Conservation (phyloP, 176 grass and related monocot genomes). For the Rhynchospora breviuscula region DNA sequence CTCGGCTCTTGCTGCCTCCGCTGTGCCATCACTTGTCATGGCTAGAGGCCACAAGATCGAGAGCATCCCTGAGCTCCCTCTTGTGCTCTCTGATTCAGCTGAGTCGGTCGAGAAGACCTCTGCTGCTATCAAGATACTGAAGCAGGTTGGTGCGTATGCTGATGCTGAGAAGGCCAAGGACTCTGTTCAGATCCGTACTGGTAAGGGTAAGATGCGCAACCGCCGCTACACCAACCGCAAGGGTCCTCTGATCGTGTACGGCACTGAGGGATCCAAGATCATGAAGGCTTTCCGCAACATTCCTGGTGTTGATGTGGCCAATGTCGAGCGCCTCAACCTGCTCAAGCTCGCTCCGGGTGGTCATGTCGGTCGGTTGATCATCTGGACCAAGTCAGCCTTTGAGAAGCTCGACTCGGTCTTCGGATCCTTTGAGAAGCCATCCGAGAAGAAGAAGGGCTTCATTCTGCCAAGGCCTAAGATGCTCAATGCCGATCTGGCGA, state of each 20-base stretch:
- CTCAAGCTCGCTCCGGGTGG: constrained; percentile 67
- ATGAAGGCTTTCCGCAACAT: constrained; percentile 92
- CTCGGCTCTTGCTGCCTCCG: constrained; percentile 61
- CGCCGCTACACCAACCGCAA: constrained; percentile 70
- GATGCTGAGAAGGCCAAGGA: constrained; percentile 86
- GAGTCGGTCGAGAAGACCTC: constrained; percentile 82
- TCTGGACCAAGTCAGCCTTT: constrained; percentile 85
- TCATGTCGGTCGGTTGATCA: constrained; percentile 63
- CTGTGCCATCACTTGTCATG: constrained; percentile 56
- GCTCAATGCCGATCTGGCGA: constrained; percentile 60
- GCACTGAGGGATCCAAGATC: constrained; percentile 75
- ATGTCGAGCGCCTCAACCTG: constrained; percentile 70
- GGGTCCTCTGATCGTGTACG: constrained; percentile 67
- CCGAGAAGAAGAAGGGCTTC: constrained; percentile 86
- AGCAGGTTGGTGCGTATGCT: constrained; percentile 60
- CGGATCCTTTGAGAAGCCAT: constrained; percentile 46
- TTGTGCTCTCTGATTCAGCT: constrained; percentile 55
- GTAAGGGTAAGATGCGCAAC: constrained; percentile 83
- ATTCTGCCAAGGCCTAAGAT: constrained; percentile 71
- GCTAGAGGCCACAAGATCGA: constrained; percentile 73
- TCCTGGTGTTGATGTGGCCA: constrained; percentile 59
- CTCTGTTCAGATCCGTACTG: constrained; percentile 54
- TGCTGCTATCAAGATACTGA: constrained; percentile 67
- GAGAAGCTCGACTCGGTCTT: constrained; percentile 79
- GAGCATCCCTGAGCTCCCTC: constrained; percentile 62